These are phyloP conservation scores for Phyllosticta ampelicida DNA, from an alignment of 2,329 filamentous ascomycete species.

Conservation along the genomic window DNA sequence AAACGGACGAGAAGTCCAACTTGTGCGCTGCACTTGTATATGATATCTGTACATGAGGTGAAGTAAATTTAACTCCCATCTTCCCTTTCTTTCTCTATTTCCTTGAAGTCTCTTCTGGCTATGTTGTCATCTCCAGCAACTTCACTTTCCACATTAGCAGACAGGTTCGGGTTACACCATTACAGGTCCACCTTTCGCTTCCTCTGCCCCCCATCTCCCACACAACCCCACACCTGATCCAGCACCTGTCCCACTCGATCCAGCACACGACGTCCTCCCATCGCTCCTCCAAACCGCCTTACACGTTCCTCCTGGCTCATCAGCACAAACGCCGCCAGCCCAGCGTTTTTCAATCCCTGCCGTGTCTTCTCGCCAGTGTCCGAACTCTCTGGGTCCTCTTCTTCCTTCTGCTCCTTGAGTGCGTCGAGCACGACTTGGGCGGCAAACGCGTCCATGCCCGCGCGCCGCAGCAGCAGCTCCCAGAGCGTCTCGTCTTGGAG, in stretches of 20 bases:
- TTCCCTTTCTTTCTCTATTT: background rate
- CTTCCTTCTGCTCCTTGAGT: constrained; percentile 23
- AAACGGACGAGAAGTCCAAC: background rate
- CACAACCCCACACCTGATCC: constrained; percentile 40
- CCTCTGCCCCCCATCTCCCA: constrained; percentile 20
- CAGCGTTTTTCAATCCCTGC: constrained; percentile 18
- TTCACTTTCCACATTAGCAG: background rate
- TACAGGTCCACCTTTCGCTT: background rate
- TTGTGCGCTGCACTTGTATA: background rate
- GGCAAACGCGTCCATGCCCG: constrained; percentile 60
- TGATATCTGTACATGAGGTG: background rate
- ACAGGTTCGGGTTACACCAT: background rate
- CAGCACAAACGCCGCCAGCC: constrained; percentile 45
- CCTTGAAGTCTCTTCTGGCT: background rate
- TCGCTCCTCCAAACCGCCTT: constrained; percentile 37
- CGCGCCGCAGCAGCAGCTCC: constrained; percentile 55
- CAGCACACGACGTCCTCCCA: constrained; percentile 47
- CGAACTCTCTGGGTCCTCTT: background rate
- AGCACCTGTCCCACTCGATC: constrained; percentile 40
- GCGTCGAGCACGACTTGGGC: constrained; percentile 52
- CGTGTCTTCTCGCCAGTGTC: background rate
- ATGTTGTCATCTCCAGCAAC: background rate
- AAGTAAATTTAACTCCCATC: background rate
- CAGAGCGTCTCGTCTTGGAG: constrained; percentile 51
- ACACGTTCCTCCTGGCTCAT: constrained; percentile 45